phyloP scores from a whole-genome alignment of 129 eudicot species.

The Daucus carota region DH1_v3.0 NC_030386.2:5196001-5196500 shows the following conservation, averaged over 20 bases:
- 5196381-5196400: background rate
- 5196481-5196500: background rate
- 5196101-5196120: background rate
- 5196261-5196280: background rate
- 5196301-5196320: background rate
- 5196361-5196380: background rate
- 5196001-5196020: background rate
- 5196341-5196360: background rate
- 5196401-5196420: background rate
- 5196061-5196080: background rate
- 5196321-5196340: background rate
- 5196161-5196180: background rate
- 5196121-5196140: background rate
- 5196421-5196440: background rate
- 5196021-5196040: background rate
- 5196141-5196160: background rate
- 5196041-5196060: background rate
- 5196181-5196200: background rate
- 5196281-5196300: background rate
- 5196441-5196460: background rate
- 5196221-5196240: background rate
- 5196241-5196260: background rate
- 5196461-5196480: background rate
- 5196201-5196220: no score
- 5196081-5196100: background rate